These are phyloP conservation scores for Tuber umbilicatum DNA, from an alignment of 495 filamentous ascomycete genomes.

Conservation along the genomic window DNA sequence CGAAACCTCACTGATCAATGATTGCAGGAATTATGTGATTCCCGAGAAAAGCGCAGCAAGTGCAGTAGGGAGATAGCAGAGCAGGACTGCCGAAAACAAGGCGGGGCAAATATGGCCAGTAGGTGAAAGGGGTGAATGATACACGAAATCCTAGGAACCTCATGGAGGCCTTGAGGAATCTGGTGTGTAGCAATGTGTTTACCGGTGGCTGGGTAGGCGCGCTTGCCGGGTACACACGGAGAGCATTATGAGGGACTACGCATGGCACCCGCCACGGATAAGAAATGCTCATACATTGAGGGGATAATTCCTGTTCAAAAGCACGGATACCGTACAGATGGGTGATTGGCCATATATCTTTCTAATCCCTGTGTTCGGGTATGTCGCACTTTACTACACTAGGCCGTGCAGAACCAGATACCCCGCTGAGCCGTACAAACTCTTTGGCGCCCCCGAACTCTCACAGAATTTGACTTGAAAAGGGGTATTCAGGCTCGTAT, in stretches of 20 bases:
- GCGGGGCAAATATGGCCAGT: neutral
- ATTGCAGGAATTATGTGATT: neutral
- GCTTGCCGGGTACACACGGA: neutral
- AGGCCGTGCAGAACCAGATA: too few species aligned
- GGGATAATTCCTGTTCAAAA: too few species aligned
- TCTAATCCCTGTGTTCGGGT: too few species aligned
- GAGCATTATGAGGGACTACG: neutral
- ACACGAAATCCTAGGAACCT: neutral
- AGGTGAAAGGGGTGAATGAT: neutral
- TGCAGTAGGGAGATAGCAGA: neutral
- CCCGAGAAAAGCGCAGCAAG: neutral
- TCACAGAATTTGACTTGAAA: too few species aligned
- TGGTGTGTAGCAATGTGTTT: neutral
- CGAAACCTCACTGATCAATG: neutral
- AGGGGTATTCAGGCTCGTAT: too few species aligned
- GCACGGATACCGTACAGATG: too few species aligned
- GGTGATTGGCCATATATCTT: too few species aligned
- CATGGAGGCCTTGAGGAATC: neutral
- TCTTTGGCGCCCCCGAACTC: too few species aligned
- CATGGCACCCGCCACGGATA: neutral
- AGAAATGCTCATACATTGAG: too few species aligned
- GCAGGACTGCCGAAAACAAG: neutral
- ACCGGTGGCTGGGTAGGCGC: neutral
- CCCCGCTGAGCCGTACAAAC: too few species aligned
- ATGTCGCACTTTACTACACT: too few species aligned